Evolutionary conservation across 164 flowering plant genomes (phyloP).

Genomic region (Sedum album): DNA sequence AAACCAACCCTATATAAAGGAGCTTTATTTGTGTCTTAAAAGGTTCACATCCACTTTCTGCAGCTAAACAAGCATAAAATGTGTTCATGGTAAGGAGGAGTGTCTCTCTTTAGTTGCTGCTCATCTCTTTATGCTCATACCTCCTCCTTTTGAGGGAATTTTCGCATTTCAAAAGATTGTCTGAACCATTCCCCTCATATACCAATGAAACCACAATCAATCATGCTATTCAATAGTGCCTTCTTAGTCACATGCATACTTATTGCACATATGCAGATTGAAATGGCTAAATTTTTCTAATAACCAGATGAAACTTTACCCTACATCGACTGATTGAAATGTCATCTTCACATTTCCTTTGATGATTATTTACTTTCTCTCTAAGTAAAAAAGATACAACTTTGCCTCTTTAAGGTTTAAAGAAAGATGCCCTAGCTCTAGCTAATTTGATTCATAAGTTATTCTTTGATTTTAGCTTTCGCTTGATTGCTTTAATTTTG

Average conservation of each 20-base stretch:
- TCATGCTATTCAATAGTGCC: background rate
- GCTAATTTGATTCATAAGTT: background rate
- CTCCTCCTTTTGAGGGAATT: conserved; percentile 8
- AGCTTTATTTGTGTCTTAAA: conserved; percentile 5
- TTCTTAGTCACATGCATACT: background rate
- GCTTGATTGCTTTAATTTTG: background rate
- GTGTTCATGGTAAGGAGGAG: background rate
- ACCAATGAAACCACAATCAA: background rate
- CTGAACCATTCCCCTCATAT: background rate
- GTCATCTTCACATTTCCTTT: too few relatives aligned
- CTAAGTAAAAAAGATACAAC: too few relatives aligned
- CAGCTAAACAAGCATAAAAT: conserved; percentile 8
- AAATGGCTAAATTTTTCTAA: too few relatives aligned
- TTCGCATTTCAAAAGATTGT: background rate
- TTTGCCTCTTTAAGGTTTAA: background rate
- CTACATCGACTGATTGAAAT: too few relatives aligned
- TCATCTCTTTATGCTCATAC: conserved; percentile 1
- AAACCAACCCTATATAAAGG: conserved; percentile 3
- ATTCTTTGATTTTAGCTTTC: background rate
- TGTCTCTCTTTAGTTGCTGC: background rate
- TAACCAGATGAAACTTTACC: too few relatives aligned
- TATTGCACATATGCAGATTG: too few relatives aligned
- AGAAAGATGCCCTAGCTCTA: background rate
- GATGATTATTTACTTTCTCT: too few relatives aligned
- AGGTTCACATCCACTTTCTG: conserved; percentile 8